Percentiles rank a stretch among this genome's conserved stretches.
phyloP scores from a whole-genome alignment of 495 filamentous ascomycete species.

The Aspergillus funiculosus region DNA sequence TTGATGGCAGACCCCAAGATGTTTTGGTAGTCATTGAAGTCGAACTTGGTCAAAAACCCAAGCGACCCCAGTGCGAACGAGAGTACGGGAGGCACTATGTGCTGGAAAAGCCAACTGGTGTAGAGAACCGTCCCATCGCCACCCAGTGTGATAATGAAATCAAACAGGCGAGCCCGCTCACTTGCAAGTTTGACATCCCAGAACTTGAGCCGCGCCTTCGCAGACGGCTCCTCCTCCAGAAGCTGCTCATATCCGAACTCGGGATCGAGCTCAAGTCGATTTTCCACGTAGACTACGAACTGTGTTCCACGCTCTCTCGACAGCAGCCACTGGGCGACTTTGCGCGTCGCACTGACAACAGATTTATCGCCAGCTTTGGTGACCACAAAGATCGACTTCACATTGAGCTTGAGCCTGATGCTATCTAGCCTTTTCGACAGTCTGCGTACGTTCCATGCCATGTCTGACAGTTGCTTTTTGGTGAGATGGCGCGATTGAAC shows the following conservation, averaged over 20 bases:
- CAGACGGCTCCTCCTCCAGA: slow-evolving; percentile 49
- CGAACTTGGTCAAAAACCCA: slow-evolving; percentile 94
- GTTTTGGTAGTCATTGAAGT: slow-evolving; percentile 67
- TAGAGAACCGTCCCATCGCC: slow-evolving; percentile 96
- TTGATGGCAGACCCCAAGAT: slow-evolving; percentile 67
- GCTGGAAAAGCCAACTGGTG: slow-evolving; percentile 93
- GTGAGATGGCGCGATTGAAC: slow-evolving; percentile 67
- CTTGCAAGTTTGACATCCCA: slow-evolving; percentile 78
- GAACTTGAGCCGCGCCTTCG: slow-evolving; percentile 60
- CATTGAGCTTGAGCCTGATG: slow-evolving; percentile 70
- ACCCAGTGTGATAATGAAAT: slow-evolving; percentile 91
- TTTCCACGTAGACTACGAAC: slow-evolving; percentile 77
- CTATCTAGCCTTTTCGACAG: slow-evolving; percentile 78
- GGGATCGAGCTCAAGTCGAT: slow-evolving; percentile 60
- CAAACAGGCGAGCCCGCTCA: slow-evolving; percentile 76
- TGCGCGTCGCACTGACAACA: slow-evolving; percentile 70
- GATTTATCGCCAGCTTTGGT: slow-evolving; percentile 83
- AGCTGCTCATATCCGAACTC: slow-evolving; percentile 65
- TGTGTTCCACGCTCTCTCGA: slow-evolving; percentile 58
- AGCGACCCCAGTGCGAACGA: slow-evolving; percentile 88
- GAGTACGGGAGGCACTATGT: slow-evolving; percentile 89
- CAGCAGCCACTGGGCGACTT: slow-evolving; percentile 82
- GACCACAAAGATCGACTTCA: slow-evolving; percentile 78
- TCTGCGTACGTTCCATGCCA: slow-evolving; percentile 92
- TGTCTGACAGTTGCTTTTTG: slow-evolving; percentile 87